Evolutionary conservation across 352 stramenopile genomes (phyloP).

Genomic region (Phytophthora tentaculata): DNA sequence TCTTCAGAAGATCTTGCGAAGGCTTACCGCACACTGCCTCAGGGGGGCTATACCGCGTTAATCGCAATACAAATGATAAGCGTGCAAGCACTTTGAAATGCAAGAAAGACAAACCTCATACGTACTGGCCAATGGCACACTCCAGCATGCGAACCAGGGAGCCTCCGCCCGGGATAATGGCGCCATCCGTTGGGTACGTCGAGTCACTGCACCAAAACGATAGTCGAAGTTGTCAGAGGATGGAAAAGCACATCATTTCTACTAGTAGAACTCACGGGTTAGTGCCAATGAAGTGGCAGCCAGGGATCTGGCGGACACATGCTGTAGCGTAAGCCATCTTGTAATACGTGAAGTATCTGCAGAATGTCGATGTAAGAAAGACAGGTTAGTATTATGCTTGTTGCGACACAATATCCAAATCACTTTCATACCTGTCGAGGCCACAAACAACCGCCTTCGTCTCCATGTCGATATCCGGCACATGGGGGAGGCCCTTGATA

Average conservation of each 20-base stretch:
- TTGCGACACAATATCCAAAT: not conserved
- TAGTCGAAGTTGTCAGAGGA: not conserved
- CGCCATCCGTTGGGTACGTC: conserved; percentile 77
- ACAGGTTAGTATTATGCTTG: conserved; percentile 5
- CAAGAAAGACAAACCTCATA: not conserved
- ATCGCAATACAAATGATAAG: conserved; percentile 12
- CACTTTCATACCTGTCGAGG: conserved; percentile 60
- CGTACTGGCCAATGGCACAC: conserved; percentile 68
- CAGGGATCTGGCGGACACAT: conserved; percentile 74
- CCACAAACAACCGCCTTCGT: conserved; percentile 85
- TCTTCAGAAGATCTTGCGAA: conserved; percentile 84
- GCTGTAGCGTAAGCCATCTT: conserved; percentile 83
- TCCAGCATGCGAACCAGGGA: conserved; percentile 77
- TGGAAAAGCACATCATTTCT: not conserved
- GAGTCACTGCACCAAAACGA: conserved; percentile 51
- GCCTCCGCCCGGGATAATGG: conserved; percentile 76
- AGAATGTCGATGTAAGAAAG: not conserved
- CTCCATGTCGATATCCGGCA: conserved; percentile 71
- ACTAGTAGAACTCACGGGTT: conserved; percentile 61
- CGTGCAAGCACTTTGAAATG: not conserved
- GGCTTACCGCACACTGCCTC: conserved; percentile 84
- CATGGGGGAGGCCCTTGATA: conserved; percentile 67
- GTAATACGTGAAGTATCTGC: conserved; percentile 83
- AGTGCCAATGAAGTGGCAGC: conserved; percentile 83
- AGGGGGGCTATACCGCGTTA: conserved; percentile 45